Base-by-base conservation (phyloP, 2,329 filamentous ascomycete genomes). In the Colletotrichum melonis region DNA sequence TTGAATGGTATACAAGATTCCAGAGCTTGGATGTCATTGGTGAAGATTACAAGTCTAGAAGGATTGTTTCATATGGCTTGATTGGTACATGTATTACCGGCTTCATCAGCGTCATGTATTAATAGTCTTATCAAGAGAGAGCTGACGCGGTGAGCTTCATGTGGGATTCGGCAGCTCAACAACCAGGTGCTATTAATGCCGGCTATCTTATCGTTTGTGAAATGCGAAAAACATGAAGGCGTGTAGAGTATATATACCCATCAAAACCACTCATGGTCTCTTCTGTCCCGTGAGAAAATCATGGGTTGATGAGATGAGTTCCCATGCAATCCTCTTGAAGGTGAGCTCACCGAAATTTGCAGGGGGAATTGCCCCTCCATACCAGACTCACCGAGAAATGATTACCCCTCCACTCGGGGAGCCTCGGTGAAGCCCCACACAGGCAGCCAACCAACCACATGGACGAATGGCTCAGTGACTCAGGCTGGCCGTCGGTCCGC, bases 391-490 rank as follows among this genome's bases (percentile, higher is more conserved):
- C 42, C 42, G 42, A 49, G 42, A 1, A 4, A 49, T 2, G 8
- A 14, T 1, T 35, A 65, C 70, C 71, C 70, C 71, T 73, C 71
- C 24, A n/a, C 19, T 49, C 42, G 42, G 42, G 22, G 42, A 49
- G 8, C 4, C 2, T 22, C 60, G 60, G 71, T 71, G 19, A 62
- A 12, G n/a, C 1, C 6, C 22, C 19, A 9, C 1, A 4, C 19
- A 56, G 42, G 55, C 70, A 5, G 42, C 26, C 4, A 32, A 3
- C 71, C 71, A 73, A 73, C 58, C 26, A 22, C 0, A 60, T 1
- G 2, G 1, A 7, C 67, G 26, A 62, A 56, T 57, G 6, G 11
- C 42, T 35, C 26, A 26, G 71, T 73, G 71, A 73, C 54, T 73
- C 71, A 73, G 66, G 59, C 16, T 58, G 19, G 35, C 46, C 22